Evolutionary conservation across 768 basidiomycete species (phyloP).

Genomic region (Lyophyllum decastes): DNA sequence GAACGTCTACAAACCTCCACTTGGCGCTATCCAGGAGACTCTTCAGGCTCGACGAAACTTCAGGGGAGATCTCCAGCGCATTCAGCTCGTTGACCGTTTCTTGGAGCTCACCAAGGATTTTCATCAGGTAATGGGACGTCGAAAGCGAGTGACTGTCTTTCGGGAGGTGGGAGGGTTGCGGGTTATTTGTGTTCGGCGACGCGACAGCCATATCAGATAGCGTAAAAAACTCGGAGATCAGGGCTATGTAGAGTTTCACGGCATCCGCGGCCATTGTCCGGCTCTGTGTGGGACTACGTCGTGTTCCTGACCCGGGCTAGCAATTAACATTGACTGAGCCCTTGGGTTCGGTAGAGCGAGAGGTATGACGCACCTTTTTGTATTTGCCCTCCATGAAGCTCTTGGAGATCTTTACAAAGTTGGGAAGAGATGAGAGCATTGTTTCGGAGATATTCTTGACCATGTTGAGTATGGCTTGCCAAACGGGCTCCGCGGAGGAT

Average conservation of each 20-base stretch:
- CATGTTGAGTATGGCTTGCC: constrained; percentile 78
- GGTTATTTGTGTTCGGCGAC: constrained; percentile 42
- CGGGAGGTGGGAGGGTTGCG: constrained; percentile 62
- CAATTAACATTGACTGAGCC: too few relatives aligned
- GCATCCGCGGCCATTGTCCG: constrained; percentile 85
- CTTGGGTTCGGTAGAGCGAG: too few relatives aligned
- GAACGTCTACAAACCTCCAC: constrained; percentile 87
- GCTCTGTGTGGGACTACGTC: constrained; percentile 80
- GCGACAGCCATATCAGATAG: constrained; percentile 78
- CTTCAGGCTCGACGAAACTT: constrained; percentile 67
- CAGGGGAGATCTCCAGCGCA: constrained; percentile 78
- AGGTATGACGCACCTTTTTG: constrained; percentile 60
- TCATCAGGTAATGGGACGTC: constrained; percentile 77
- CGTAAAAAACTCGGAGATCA: constrained; percentile 79
- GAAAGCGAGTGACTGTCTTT: constrained; percentile 79
- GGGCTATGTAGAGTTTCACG: constrained; percentile 74
- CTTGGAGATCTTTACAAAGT: constrained; percentile 91
- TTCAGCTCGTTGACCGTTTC: constrained; percentile 84
- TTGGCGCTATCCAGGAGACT: constrained; percentile 77
- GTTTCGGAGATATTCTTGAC: constrained; percentile 88
- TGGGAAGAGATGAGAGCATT: constrained; percentile 82
- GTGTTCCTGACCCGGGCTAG: constrained; percentile 43
- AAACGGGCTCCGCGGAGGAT: constrained; percentile 72
- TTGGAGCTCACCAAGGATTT: constrained; percentile 80
- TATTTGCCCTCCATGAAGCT: constrained; percentile 93